These are phyloP conservation scores for Bipolaris cookei DNA, from an alignment of 2,329 filamentous ascomycete species.

Conservation along the genomic window DNA sequence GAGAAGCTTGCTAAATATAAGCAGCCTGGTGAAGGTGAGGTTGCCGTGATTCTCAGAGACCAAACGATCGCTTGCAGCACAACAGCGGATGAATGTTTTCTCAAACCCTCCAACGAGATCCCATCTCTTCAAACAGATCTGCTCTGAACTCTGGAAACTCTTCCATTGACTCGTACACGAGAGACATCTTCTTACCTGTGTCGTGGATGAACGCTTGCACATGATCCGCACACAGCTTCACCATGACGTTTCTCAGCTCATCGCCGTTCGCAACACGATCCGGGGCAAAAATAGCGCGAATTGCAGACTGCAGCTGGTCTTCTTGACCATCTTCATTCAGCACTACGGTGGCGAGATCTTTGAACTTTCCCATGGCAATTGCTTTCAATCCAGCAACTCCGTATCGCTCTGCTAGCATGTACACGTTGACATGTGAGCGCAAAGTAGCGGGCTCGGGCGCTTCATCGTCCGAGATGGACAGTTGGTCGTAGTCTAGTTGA, in stretches of 20 bases:
- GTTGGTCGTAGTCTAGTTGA: conserved; percentile 39
- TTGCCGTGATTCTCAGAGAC: background rate
- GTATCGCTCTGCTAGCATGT: conserved; percentile 40
- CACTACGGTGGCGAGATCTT: conserved; percentile 29
- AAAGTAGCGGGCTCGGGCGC: conserved; percentile 33
- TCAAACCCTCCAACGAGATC: conserved; percentile 31
- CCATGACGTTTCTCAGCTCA: conserved; percentile 26
- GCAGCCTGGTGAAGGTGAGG: conserved; percentile 7
- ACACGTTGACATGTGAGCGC: conserved; percentile 37
- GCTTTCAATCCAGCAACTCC: conserved; percentile 33
- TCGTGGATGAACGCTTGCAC: conserved; percentile 38
- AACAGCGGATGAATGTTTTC: background rate
- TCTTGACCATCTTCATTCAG: conserved; percentile 33
- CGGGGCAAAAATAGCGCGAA: conserved; percentile 36
- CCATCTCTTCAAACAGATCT: conserved; percentile 41
- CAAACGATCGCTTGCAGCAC: background rate
- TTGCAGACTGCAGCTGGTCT: conserved; percentile 32
- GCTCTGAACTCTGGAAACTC: conserved; percentile 40
- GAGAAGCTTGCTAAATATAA: background rate
- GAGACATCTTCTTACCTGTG: conserved; percentile 34
- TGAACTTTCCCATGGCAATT: conserved; percentile 37
- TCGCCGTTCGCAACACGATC: conserved; percentile 31
- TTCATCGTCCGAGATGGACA: conserved; percentile 22
- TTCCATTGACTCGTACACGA: conserved; percentile 38
- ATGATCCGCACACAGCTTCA: conserved; percentile 41